These are phyloP conservation scores for Lactarius evosmus DNA, from an alignment of 768 basidiomycete genomes.

Conservation along the genomic window DNA sequence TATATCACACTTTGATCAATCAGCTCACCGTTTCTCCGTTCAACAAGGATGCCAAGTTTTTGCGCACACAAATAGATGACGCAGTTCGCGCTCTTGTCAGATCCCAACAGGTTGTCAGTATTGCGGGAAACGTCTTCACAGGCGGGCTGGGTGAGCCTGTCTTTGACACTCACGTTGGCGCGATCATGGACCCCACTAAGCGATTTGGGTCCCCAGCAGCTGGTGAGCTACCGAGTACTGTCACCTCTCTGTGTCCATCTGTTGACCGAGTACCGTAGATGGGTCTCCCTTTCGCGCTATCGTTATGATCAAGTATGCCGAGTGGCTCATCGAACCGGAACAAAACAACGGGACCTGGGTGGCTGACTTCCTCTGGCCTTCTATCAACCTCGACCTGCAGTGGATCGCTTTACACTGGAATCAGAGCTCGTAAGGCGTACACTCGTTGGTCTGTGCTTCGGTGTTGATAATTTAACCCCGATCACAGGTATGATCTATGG, in stretches of 20 bases:
- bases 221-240: constrained; percentile 2
- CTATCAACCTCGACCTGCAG: constrained; percentile 19
- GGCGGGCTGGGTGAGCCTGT: constrained; percentile 18
- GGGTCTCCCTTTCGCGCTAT: constrained; percentile 18
- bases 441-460: not conserved
- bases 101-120: constrained; percentile 17
- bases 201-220: constrained; percentile 16
- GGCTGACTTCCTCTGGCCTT: constrained; percentile 20
- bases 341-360: constrained; percentile 21
- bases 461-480: not conserved
- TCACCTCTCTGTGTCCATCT: not conserved
- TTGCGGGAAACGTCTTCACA: constrained; percentile 1
- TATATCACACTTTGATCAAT: constrained; percentile 9
- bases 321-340: constrained; percentile 16
- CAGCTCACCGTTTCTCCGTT: not conserved
- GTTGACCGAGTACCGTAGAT: constrained; percentile 1
- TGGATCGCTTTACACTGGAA: constrained; percentile 15
- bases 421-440: constrained; percentile 8
- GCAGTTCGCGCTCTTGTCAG: constrained; percentile 2
- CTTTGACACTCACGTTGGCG: constrained; percentile 6
- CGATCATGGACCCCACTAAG: not conserved
- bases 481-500: constrained; percentile 16
- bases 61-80: constrained; percentile 20
- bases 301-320: constrained; percentile 18
- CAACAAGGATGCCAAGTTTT: not conserved